Conservation (phyloP, 176 grass and related monocot species). For the Aechmea fasciata region DNA sequence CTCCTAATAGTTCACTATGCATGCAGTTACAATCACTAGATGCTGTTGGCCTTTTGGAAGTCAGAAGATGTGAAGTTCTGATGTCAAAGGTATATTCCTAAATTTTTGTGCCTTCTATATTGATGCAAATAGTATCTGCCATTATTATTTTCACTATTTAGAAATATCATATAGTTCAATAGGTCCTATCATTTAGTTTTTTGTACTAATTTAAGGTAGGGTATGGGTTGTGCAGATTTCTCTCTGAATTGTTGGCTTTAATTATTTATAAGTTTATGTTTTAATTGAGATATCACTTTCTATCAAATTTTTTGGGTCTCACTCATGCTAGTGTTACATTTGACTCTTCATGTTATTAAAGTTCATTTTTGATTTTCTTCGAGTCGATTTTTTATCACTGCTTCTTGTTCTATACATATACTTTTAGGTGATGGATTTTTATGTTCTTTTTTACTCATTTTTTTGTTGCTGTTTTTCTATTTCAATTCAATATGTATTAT, state of each 20-base stretch:
- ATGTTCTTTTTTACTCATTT: not conserved
- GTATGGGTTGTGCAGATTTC: not conserved
- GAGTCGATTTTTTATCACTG: not conserved
- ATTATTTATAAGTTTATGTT: not conserved
- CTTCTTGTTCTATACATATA: not conserved
- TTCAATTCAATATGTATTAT: too few species aligned
- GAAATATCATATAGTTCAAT: slow-evolving; percentile 6
- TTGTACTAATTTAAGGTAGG: too few species aligned
- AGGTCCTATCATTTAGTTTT: too few species aligned
- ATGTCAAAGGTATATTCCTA: slow-evolving; percentile 36
- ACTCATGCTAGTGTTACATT: not conserved
- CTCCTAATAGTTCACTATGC: slow-evolving; percentile 13
- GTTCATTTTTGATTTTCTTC: not conserved
- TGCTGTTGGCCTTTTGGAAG: slow-evolving; percentile 50
- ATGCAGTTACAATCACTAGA: slow-evolving; percentile 62
- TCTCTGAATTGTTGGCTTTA: not conserved
- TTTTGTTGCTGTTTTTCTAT: too few species aligned
- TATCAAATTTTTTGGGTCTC: not conserved
- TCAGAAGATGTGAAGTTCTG: slow-evolving; percentile 23
- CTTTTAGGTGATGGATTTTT: not conserved
- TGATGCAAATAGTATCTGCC: not conserved
- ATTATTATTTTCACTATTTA: slow-evolving; percentile 3
- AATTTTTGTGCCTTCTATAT: slow-evolving; percentile 1
- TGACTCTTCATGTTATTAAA: not conserved
- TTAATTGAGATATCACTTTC: not conserved